Percentiles rank a stretch among this genome's conserved stretches.
These are phyloP conservation scores for Cucurbita pepo DNA, from an alignment of 306 rosid species.

Conservation along the genomic window DNA sequence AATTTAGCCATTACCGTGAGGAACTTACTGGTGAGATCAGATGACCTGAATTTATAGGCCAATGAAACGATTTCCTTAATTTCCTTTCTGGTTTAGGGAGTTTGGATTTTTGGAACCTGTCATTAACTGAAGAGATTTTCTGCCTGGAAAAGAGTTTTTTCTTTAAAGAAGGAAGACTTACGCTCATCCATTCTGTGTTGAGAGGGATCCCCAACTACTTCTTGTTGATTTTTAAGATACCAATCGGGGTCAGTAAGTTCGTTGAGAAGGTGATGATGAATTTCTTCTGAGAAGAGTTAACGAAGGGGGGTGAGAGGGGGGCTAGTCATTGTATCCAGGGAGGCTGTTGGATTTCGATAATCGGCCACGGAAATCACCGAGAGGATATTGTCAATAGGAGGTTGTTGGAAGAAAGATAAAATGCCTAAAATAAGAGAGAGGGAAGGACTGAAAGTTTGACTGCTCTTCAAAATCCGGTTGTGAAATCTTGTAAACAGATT, in stretches of 20 bases:
- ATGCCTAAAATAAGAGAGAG: no score
- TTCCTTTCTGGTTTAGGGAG: not conserved
- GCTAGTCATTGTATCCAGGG: no score
- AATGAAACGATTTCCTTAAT: not conserved
- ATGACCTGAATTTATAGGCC: not conserved
- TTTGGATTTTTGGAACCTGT: not conserved
- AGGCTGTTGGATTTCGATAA: no score
- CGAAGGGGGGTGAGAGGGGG: no score
- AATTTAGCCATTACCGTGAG: not conserved
- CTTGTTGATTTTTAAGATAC: not conserved
- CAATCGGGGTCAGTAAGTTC: not conserved
- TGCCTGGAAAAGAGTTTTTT: not conserved
- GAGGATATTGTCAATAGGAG: no score
- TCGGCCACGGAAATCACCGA: no score
- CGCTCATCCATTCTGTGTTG: not conserved
- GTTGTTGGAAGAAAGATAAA: no score
- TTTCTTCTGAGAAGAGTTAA: not conserved
- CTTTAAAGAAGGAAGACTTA: not conserved
- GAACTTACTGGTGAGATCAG: not conserved
- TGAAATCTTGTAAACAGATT: no score
- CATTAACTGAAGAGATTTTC: not conserved
- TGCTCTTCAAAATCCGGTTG: no score
- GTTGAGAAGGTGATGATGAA: not conserved
- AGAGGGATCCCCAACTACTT: not conserved
- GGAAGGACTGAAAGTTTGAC: no score